Evolutionary conservation across 1,284 basidiomycete species (phyloP), one percentile per base, ranked within the genome.

Genomic region (Cutaneotrichosporon dermatis): DNA sequence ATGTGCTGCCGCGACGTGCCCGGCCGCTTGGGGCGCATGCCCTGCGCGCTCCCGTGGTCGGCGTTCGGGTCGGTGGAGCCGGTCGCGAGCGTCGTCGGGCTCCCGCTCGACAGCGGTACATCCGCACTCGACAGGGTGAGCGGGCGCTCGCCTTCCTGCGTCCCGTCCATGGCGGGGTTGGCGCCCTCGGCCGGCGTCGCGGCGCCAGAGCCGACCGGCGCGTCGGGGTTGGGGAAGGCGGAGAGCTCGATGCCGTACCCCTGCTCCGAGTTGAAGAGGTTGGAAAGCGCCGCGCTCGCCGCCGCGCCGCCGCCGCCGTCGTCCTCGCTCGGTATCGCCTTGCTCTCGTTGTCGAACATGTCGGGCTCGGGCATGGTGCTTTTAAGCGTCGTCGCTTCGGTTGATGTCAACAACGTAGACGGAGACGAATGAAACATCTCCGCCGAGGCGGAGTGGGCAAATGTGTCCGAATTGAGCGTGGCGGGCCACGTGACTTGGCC

Each of bases 1-100:
- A 76, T 76, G 62, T 73, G 70, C 48, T 68, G 67, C 35, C 75
- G 61, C 12, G 67, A 69, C 4, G 75, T 74, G 7, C 71, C 71
- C 57, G 70, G 71, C 9, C 73, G 68, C 59, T 75, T 76, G 25
- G 41, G 40, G 3, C 61, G 55, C 54, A 11, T 10, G 25, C 25
- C 25, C 25, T 25, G 25, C 25, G 25, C 25, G 25, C 25, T 25
- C 25, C 25, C 25, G 25, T 25, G 25, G 25, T 25, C 25, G 25
- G 25, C 25, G 25, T 25, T 25, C 25, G 25, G 25, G 25, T 25
- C 25, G 25, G 25, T 25, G 25, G 25, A 25, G 25, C 25, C 25
- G 25, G 25, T 25, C 25, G 25, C 25, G 25, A 25, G 25, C 25
- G 25, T 25, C 25, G 25, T 25, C 25, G 25, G 25, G 25, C 25